Percentiles rank a stretch among this genome's conserved stretches.
Evolutionary conservation across 306 rosid species (phyloP).

Genomic region (Trifolium repens): DNA sequence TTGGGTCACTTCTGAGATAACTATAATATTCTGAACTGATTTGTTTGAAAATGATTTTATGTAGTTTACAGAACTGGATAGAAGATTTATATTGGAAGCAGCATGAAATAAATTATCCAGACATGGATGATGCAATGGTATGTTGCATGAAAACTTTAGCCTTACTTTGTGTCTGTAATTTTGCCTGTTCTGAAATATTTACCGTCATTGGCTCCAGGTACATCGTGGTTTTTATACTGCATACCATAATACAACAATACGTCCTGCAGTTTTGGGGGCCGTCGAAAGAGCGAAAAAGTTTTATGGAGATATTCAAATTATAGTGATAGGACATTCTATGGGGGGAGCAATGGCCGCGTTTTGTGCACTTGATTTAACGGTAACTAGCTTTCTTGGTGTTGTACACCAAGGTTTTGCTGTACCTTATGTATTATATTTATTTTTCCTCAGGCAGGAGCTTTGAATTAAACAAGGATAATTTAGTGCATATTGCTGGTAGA

Average conservation of each 20-base stretch:
- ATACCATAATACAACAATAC: constrained; percentile 91
- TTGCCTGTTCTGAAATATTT: constrained; percentile 40
- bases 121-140: constrained; percentile 96
- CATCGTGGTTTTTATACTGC: constrained; percentile 94
- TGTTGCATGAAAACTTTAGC: constrained; percentile 30
- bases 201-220: constrained; percentile 58
- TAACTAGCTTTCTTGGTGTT: constrained; percentile 46
- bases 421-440: constrained; percentile 23
- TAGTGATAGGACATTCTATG: constrained; percentile 93
- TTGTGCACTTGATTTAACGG: constrained; percentile 90
- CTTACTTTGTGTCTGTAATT: constrained; percentile 34
- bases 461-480: constrained; percentile 10
- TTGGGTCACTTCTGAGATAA: constrained; percentile 27
- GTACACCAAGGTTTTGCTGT: constrained; percentile 34
- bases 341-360: constrained; percentile 99
- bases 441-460: constrained; percentile 22
- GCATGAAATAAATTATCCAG: constrained; percentile 86
- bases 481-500: background rate
- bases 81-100: constrained; percentile 97
- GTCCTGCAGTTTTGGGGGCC: constrained; percentile 80
- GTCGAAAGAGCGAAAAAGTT: constrained; percentile 68
- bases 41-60: constrained; percentile 40
- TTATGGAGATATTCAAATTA: constrained; percentile 73
- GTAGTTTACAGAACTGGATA: constrained; percentile 96
- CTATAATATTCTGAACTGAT: constrained; percentile 36